Evolutionary conservation across 352 stramenopile genomes (phyloP).

Genomic region (Phytopythium mirpurense): DNA sequence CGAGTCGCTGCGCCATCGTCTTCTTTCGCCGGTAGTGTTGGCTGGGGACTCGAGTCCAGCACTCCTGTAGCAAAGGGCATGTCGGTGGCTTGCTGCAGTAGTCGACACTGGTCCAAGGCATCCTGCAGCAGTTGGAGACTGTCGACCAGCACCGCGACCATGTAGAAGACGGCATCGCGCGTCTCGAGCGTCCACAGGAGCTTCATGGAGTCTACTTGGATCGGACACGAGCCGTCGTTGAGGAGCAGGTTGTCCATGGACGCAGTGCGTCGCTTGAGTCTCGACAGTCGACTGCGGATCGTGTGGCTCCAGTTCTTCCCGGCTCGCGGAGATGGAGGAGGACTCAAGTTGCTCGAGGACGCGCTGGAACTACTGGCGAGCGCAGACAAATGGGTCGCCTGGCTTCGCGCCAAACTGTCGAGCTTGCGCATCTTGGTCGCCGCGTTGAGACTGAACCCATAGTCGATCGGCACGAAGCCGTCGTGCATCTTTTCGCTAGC

Average conservation of each 20-base stretch:
- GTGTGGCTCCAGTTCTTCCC: constrained; percentile 47
- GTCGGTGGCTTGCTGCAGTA: not conserved
- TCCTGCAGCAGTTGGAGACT: constrained; percentile 44
- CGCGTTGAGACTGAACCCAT: constrained; percentile 27
- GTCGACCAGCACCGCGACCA: constrained; percentile 48
- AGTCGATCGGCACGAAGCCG: constrained; percentile 40
- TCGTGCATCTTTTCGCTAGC: constrained; percentile 45
- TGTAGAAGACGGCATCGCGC: constrained; percentile 67
- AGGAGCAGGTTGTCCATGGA: constrained; percentile 72
- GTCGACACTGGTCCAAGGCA: constrained; percentile 14
- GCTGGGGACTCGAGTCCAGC: too few relatives aligned
- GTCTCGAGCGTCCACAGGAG: constrained; percentile 77
- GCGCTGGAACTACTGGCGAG: constrained; percentile 9
- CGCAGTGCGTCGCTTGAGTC: constrained; percentile 51
- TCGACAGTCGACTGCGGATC: constrained; percentile 41
- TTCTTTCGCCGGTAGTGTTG: not conserved
- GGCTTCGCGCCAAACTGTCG: constrained; percentile 13
- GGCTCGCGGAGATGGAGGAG: constrained; percentile 22
- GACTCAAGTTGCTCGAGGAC: constrained; percentile 1
- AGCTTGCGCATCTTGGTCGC: constrained; percentile 17
- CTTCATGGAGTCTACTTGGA: constrained; percentile 81
- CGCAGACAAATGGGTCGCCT: constrained; percentile 14
- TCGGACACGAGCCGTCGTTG: constrained; percentile 66
- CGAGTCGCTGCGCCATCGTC: not conserved
- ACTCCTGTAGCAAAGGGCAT: too few relatives aligned